Percentiles rank a stretch among this genome's conserved stretches.
Evolutionary conservation across 345 rosid genomes (phyloP).

Genomic region (rapeseed (Brassica napus)): Da-Ae NC_063445.1:15581001-15581500

Average conservation of each 20-base stretch:
- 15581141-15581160: neutral
- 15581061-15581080: neutral
- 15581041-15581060: neutral
- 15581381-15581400: neutral
- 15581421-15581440: conserved; percentile 8
- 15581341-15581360: conserved; percentile 5
- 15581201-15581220: neutral
- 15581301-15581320: neutral
- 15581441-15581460: conserved; percentile 6
- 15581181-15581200: neutral
- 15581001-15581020: no score
- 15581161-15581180: neutral
- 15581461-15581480: neutral
- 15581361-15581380: conserved; percentile 15
- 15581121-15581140: neutral
- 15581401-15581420: neutral
- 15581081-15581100: neutral
- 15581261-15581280: neutral
- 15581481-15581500: conserved; percentile 8
- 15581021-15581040: no score
- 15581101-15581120: neutral
- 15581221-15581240: conserved; percentile 10
- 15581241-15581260: conserved; percentile 17
- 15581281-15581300: neutral
- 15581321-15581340: neutral